A percentile compares a stretch with the other conserved stretches of the same genome.
phyloP scores from a whole-genome alignment of 1,139 yeast genomes.

The Eremothecium cymbalariae region DNA sequence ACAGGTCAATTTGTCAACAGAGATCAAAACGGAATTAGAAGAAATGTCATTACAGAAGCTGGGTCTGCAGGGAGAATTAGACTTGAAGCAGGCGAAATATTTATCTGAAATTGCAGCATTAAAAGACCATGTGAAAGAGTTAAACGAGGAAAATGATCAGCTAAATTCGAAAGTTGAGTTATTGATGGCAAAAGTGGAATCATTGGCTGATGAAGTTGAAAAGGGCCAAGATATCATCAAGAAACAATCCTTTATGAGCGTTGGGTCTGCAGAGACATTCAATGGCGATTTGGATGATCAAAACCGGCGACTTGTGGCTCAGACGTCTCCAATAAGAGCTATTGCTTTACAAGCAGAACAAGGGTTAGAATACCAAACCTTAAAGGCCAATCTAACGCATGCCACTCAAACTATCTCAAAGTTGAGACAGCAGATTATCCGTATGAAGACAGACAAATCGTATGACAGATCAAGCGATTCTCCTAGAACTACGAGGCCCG shows the following conservation, averaged over 20 bases:
- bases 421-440: conserved; percentile 44
- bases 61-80: conserved; percentile 36
- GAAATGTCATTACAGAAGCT: conserved; percentile 38
- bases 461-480: conserved; percentile 5
- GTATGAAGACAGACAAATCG: conserved; percentile 32
- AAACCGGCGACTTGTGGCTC: not conserved
- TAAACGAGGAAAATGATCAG: conserved; percentile 54
- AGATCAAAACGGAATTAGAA: conserved; percentile 43
- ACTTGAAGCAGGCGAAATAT: conserved; percentile 33
- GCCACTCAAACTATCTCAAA: conserved; percentile 55
- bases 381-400: conserved; percentile 56
- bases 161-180: conserved; percentile 16
- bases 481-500: conserved; percentile 1
- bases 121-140: conserved; percentile 43
- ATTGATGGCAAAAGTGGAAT: conserved; percentile 7
- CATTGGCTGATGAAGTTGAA: conserved; percentile 6
- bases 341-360: not conserved
- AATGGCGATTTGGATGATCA: not conserved
- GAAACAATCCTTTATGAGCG: not conserved
- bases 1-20: conserved; percentile 26
- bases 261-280: conserved; percentile 1
- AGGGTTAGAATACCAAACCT: conserved; percentile 58
- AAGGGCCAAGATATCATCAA: conserved; percentile 1
- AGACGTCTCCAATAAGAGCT: not conserved
- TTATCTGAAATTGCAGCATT: conserved; percentile 41